Conservation (phyloP, 2,329 filamentous ascomycete species). For the Acrodontium crateriforme region DNA sequence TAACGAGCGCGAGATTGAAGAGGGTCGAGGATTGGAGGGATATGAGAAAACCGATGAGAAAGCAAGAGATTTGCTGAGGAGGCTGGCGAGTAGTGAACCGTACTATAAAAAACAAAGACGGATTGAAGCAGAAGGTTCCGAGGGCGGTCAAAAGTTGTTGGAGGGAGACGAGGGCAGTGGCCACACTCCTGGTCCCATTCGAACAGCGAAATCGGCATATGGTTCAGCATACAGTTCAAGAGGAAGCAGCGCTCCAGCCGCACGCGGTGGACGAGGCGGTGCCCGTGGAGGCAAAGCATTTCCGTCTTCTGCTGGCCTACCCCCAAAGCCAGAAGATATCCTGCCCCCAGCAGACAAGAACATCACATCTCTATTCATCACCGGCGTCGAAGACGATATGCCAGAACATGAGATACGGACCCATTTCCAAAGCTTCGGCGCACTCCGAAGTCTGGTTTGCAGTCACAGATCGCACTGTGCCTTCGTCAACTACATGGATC, state of each 20-base stretch:
- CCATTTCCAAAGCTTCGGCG: conserved; percentile 79
- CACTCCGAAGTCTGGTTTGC: conserved; percentile 84
- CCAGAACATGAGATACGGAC: conserved; percentile 83
- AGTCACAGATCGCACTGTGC: conserved; percentile 96
- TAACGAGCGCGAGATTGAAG: conserved; percentile 88
- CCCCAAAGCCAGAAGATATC: conserved; percentile 74
- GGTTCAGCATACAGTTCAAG: conserved; percentile 16
- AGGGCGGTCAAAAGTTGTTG: conserved; percentile 29
- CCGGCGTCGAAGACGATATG: conserved; percentile 88
- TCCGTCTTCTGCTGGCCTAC: conserved; percentile 57
- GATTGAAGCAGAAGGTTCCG: conserved; percentile 46
- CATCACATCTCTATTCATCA: conserved; percentile 87
- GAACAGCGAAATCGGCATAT: conserved; percentile 43
- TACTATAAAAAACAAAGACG: conserved; percentile 83
- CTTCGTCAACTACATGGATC: conserved; percentile 84
- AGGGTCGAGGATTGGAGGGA: conserved; percentile 73
- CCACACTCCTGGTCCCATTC: conserved; percentile 54
- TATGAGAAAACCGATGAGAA: conserved; percentile 98
- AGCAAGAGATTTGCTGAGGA: conserved; percentile 70
- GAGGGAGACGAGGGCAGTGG: conserved; percentile 24
- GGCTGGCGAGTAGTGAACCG: conserved; percentile 81
- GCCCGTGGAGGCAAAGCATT: conserved; percentile 44
- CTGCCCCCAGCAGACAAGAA: conserved; percentile 69
- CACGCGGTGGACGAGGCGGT: conserved; percentile 29
- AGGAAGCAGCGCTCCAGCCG: conserved; percentile 7